phyloP scores from a whole-genome alignment of 805 yeast genomes.

The Candida morakotiae region DNA sequence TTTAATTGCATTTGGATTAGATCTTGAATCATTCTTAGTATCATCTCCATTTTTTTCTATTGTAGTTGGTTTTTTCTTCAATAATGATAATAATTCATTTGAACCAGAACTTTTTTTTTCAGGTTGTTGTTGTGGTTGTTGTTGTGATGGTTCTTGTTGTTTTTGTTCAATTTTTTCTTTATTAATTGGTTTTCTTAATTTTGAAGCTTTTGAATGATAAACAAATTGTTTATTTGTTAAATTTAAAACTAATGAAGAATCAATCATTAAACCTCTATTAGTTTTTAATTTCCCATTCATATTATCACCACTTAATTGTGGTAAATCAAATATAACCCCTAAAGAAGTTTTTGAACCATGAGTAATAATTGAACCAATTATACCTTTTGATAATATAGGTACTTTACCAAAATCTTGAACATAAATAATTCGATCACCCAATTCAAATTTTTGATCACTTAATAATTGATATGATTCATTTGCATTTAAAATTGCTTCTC shows the following conservation, averaged over 20 bases:
- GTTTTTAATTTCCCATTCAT: conserved; percentile 74
- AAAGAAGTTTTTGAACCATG: conserved; percentile 62
- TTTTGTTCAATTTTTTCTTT: conserved; percentile 12
- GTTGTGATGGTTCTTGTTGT: conserved; percentile 5
- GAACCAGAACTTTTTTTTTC: conserved; percentile 19
- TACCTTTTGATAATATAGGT: conserved; percentile 83
- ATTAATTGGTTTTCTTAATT: conserved; percentile 26
- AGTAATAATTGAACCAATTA: conserved; percentile 65
- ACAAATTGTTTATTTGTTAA: conserved; percentile 70
- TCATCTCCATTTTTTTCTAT: conserved; percentile 4
- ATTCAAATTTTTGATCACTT: conserved; percentile 67
- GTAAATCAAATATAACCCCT: conserved; percentile 79
- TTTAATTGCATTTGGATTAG: conserved; percentile 30
- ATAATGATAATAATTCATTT: conserved; percentile 28
- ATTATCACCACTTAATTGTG: conserved; percentile 76
- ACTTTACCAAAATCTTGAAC: conserved; percentile 86
- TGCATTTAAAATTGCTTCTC: conserved; percentile 77
- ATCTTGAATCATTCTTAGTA: conserved; percentile 11
- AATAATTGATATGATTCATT: conserved; percentile 65
- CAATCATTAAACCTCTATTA: conserved; percentile 81
- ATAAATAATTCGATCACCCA: conserved; percentile 89
- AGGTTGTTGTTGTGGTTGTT: neutral
- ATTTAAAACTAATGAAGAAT: conserved; percentile 77
- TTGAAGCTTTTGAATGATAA: conserved; percentile 67
- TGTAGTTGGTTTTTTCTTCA: conserved; percentile 15